Conservation (phyloP, 75 land plant genomes). For the Pseudotsuga menziesii region DNA sequence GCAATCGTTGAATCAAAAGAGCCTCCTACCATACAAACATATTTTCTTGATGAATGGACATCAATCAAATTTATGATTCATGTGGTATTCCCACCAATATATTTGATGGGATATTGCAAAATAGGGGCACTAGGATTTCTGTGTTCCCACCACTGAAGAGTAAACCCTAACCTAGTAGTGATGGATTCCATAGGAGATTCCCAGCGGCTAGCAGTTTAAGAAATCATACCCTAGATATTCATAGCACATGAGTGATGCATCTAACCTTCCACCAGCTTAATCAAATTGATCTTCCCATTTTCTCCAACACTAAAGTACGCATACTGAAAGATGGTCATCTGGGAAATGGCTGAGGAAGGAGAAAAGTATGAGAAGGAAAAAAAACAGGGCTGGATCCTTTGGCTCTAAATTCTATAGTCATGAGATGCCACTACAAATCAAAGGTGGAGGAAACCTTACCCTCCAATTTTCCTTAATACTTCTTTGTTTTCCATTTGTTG, state of each 20-base stretch:
- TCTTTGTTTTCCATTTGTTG: conserved; percentile 63
- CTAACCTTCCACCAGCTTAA: conserved; percentile 27
- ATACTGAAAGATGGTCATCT: conserved; percentile 16
- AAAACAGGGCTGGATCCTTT: conserved; percentile 63
- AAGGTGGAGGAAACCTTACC: conserved; percentile 42
- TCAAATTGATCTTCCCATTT: conserved; percentile 76
- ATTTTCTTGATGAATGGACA: conserved; percentile 95
- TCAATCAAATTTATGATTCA: conserved; percentile 82
- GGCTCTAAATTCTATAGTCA: conserved; percentile 28
- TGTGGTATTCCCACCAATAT: conserved; percentile 15
- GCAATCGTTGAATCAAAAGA: conserved; percentile 82
- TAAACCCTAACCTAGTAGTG: conserved; percentile 68
- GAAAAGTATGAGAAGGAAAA: conserved; percentile 64
- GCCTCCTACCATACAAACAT: conserved; percentile 92
- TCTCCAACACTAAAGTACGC: conserved; percentile 72
- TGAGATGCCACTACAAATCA: conserved; percentile 54
- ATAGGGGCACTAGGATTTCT: conserved; percentile 68
- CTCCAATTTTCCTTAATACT: conserved; percentile 59
- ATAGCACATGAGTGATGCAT: conserved; percentile 25
- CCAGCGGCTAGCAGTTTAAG: conserved; percentile 73
- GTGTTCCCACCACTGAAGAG: conserved; percentile 93
- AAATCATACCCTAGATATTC: conserved; percentile 58
- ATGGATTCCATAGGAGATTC: conserved; percentile 78
- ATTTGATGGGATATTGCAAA: conserved; percentile 50
- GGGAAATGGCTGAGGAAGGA: conserved; percentile 68